Percentiles rank a stretch among this genome's conserved stretches.
These are phyloP conservation scores for Strobilomyces dryophilus DNA, from an alignment of 768 basidiomycete species.

Conservation along the genomic window DNA sequence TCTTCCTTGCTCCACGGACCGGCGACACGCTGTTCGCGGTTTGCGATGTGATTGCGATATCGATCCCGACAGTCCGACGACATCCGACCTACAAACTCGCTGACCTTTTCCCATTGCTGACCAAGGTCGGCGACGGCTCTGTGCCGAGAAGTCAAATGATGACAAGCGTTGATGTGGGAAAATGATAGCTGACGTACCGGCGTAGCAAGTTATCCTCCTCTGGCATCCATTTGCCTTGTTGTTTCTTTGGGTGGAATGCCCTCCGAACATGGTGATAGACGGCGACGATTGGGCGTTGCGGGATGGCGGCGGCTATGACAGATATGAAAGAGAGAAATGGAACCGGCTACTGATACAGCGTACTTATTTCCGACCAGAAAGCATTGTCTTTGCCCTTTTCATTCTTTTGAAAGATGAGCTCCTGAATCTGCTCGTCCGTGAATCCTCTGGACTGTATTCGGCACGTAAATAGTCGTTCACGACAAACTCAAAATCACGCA, in stretches of 20 bases:
- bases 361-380: constrained; percentile 83
- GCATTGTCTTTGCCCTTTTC: constrained; percentile 56
- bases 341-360: constrained; percentile 19
- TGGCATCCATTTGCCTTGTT: constrained; percentile 65
- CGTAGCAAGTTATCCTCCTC: constrained; percentile 62
- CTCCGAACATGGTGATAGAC: constrained; percentile 82
- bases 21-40: constrained; percentile 55
- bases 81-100: constrained; percentile 65
- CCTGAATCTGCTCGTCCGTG: constrained; percentile 49
- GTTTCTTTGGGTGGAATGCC: constrained; percentile 61
- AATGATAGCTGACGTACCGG: constrained; percentile 42
- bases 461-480: constrained; percentile 1
- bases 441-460: constrained; percentile 46
- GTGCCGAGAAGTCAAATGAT: constrained; percentile 4
- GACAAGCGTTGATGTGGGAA: not conserved
- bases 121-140: constrained; percentile 71
- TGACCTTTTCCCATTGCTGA: constrained; percentile 79
- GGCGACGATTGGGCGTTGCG: constrained; percentile 74
- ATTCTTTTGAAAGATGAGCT: constrained; percentile 66
- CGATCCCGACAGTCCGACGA: constrained; percentile 81
- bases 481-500: constrained; percentile 31
- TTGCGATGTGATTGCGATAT: constrained; percentile 77
- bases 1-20: constrained; percentile 81
- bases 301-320: constrained; percentile 58
- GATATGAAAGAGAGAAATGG: constrained; percentile 6